A percentile compares a stretch with the other conserved stretches of the same genome.
Evolutionary conservation across 257 asterid species (phyloP).

Genomic region (Solanum verrucosum): DNA sequence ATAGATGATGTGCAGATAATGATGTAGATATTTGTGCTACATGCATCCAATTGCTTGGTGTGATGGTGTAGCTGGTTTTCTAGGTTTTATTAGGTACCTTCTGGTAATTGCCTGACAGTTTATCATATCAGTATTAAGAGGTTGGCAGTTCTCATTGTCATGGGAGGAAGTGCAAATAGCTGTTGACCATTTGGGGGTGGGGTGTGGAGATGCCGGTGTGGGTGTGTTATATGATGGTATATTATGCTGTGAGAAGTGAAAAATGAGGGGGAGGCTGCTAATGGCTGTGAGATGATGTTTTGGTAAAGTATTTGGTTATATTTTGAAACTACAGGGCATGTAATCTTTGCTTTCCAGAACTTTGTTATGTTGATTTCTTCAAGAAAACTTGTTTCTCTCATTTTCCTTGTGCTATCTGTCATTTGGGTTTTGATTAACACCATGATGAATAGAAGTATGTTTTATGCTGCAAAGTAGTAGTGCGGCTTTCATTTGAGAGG

Average conservation of each 20-base stretch:
- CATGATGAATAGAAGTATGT: not conserved
- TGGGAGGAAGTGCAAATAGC: not conserved
- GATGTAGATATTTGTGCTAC: not conserved
- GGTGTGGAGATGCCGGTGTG: not conserved
- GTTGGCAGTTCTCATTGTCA: not conserved
- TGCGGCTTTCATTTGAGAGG: not conserved
- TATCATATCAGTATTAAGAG: not conserved
- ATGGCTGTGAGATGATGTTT: not conserved
- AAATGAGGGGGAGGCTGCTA: not conserved
- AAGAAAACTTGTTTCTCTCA: not conserved
- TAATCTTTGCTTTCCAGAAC: not conserved
- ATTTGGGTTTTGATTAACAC: not conserved
- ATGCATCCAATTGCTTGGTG: not conserved
- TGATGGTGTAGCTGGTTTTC: not conserved
- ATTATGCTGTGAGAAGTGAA: not conserved
- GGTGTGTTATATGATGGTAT: not conserved
- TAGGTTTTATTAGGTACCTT: not conserved
- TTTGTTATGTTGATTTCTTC: not conserved
- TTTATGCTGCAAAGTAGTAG: not conserved
- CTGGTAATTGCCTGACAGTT: not conserved
- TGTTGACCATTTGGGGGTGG: not conserved
- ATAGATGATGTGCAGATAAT: not conserved
- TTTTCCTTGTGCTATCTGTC: not conserved
- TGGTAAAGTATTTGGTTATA: not conserved
- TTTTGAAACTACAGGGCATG: not conserved